These are phyloP conservation scores for Backusella macrospora DNA, from an alignment of 192 early-diverging fungal species.

Conservation along the genomic window DNA sequence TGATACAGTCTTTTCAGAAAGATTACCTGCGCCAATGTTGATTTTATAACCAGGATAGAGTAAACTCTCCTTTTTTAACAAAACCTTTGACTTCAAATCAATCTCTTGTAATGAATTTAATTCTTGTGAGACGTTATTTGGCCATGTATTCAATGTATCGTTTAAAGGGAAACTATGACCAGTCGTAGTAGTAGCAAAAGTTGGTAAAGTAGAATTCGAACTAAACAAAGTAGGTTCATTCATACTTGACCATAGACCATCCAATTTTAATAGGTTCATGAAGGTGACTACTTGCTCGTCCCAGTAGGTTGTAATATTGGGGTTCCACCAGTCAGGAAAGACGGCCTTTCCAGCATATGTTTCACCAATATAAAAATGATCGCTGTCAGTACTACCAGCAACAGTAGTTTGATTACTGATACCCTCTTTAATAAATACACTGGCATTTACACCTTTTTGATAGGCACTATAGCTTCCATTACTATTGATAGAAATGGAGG, in stretches of 20 bases:
- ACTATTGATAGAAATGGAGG: constrained; percentile 53
- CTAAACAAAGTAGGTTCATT: constrained; percentile 69
- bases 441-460: constrained; percentile 45
- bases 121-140: too few species aligned
- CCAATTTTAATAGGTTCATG: constrained; percentile 20
- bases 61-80: constrained; percentile 31
- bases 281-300: constrained; percentile 41
- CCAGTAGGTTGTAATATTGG: constrained; percentile 54
- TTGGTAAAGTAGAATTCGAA: too few species aligned
- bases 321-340: constrained; percentile 66
- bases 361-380: background rate
- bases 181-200: too few species aligned
- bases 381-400: constrained; percentile 36
- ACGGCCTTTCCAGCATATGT: constrained; percentile 57
- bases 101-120: too few species aligned
- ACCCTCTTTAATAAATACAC: constrained; percentile 60
- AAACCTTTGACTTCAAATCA: constrained; percentile 6
- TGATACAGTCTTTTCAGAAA: constrained; percentile 49
- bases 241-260: constrained; percentile 70
- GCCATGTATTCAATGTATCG: too few species aligned
- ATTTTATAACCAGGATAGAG: constrained; percentile 53
- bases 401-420: constrained; percentile 56
- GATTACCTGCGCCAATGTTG: constrained; percentile 48
- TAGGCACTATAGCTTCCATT: constrained; percentile 52
- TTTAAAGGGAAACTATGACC: too few species aligned